Conservation (phyloP, 345 rosid genomes). For the Gossypium turneri region DNA sequence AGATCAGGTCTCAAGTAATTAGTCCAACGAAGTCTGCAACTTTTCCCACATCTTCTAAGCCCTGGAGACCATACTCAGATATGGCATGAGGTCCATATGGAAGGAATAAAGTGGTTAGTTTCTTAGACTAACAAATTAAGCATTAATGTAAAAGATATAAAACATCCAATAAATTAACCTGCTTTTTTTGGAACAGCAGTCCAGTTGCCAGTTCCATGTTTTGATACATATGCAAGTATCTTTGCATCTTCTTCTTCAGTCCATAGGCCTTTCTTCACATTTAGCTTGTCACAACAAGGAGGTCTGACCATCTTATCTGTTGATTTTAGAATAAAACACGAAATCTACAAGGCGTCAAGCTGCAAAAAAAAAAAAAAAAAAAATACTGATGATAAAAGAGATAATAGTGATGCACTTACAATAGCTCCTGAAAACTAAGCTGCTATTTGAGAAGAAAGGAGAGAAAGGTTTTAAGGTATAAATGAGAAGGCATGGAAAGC, state of each 20-base stretch:
- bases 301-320: constrained; percentile 33
- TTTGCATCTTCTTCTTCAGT: constrained; percentile 63
- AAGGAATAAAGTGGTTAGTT: constrained; percentile 11
- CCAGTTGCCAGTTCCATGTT: constrained; percentile 61
- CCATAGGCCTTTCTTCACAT: constrained; percentile 47
- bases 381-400: no score
- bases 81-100: constrained; percentile 8
- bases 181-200: constrained; percentile 47
- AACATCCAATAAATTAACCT: constrained; percentile 26
- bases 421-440: background rate
- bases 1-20: constrained; percentile 58
- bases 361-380: background rate
- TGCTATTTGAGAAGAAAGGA: constrained; percentile 17
- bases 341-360: background rate
- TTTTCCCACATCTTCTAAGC: constrained; percentile 71
- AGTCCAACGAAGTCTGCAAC: constrained; percentile 75
- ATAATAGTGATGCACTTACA: background rate
- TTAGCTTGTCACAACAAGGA: constrained; percentile 47
- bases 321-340: background rate
- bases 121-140: background rate
- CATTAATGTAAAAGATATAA: background rate
- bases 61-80: constrained; percentile 31
- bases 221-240: constrained; percentile 48
- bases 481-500: constrained; percentile 43
- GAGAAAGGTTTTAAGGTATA: constrained; percentile 31